Evolutionary conservation across 2,329 filamentous ascomycete species (phyloP).

Genomic region (Xylariaceae sp.): DNA sequence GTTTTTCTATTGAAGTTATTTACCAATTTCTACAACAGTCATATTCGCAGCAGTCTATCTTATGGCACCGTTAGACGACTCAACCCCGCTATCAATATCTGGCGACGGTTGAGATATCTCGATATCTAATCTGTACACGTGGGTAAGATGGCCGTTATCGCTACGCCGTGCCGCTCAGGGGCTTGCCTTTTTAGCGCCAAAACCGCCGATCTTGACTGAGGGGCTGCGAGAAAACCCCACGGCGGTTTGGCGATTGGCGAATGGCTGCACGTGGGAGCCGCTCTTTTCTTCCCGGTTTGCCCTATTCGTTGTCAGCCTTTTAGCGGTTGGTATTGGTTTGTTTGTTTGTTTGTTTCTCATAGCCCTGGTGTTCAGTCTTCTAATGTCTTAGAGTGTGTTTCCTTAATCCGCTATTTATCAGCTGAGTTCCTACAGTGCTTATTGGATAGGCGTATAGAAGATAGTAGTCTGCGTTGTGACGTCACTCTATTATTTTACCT

Average conservation of each 20-base stretch:
- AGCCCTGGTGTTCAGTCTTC: no score
- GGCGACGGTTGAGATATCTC: no score
- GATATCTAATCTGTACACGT: no score
- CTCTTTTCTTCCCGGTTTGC: slow-evolving; percentile 3
- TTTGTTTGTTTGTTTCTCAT: neutral
- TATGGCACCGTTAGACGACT: no score
- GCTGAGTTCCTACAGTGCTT: no score
- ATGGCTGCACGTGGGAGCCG: slow-evolving; percentile 20
- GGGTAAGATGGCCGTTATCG: slow-evolving; percentile 11
- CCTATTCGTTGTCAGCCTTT: neutral
- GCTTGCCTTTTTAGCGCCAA: slow-evolving; percentile 3
- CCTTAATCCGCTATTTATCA: no score
- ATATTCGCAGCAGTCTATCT: no score
- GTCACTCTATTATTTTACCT: slow-evolving; percentile 6
- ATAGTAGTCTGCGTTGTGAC: neutral
- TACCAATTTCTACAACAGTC: no score
- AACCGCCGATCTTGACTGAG: slow-evolving; percentile 21
- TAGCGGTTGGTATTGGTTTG: neutral
- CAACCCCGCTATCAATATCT: no score
- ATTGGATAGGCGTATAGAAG: no score
- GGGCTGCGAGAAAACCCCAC: slow-evolving; percentile 18
- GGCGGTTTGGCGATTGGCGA: slow-evolving; percentile 16
- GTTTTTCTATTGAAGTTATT: no score
- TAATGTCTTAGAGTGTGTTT: no score
- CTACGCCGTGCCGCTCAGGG: neutral